Base-by-base conservation (phyloP, 768 basidiomycete species). In the Mycena maculata region DNA sequence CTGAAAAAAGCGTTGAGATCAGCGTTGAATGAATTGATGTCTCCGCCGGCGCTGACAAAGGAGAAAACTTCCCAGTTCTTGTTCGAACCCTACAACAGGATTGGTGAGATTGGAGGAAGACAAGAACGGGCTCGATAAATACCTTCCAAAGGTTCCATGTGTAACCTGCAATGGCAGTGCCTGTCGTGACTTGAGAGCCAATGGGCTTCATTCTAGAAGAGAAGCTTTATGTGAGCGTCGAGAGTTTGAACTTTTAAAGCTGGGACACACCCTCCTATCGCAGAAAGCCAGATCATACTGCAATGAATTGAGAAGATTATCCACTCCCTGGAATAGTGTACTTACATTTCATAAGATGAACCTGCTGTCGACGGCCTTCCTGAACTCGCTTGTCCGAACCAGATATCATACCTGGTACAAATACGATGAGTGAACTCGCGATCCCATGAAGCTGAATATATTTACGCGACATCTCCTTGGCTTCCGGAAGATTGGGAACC, bases 231-330 rank as follows among this genome's bases (percentile, higher is more conserved):
- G 63, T 20, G 20, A 41, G 12, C 30, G 9, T 33, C 18, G 1
- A 18, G 13, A 44, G 47, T 22, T 27, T 36, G 33, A 7, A 38
- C 80, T 63, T 36, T 73, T 7, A 36, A 36, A 13, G 33, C 33
- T 36, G 33, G 33, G 33, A 36, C 33, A 13, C 33, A 87, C 87
- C 84, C 84, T 73, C 87, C 87, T 12, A 80, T 79, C 39, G 85
- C 83, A 56, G 87, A 87, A 28, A 88, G 82, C 87, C 87, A 88
- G 64, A 88, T 87, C 87, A 88, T 88, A 60, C 85, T 86, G 64
- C 16, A 55, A n/a, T 30, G 38, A 12, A 47, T 36, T 57, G 5
- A 39, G 39, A 62, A 30, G 27, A 31, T 16, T 52, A 28, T n/a
- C 22, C 33, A 39, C 23, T n/a, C n/a, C 3, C 50, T 15, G 33